Percentiles rank a stretch among this genome's conserved stretches.
These are phyloP conservation scores for Cladophialophora bantiana DNA, from an alignment of 2,329 filamentous ascomycete genomes.

Conservation along the genomic window DNA sequence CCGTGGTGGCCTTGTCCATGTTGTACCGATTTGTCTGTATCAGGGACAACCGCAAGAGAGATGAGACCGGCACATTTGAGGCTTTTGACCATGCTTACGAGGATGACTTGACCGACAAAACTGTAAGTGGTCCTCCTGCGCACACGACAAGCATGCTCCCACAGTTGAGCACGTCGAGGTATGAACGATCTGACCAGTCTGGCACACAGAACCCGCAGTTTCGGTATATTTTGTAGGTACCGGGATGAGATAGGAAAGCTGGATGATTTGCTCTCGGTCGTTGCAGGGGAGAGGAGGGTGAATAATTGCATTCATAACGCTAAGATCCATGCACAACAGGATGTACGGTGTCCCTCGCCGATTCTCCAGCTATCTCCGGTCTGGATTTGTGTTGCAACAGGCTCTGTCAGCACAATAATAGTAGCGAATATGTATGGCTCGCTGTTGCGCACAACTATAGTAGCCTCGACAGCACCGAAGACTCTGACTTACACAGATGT, in stretches of 20 bases:
- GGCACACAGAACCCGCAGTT: slow-evolving; percentile 18
- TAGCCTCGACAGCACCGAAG: too few species aligned
- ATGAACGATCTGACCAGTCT: not conserved
- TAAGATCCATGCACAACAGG: not conserved
- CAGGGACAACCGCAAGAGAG: slow-evolving; percentile 39
- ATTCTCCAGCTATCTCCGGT: too few species aligned
- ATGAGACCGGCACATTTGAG: slow-evolving; percentile 46
- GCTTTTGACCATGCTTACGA: slow-evolving; percentile 61
- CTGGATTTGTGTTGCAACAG: too few species aligned
- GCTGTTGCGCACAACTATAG: too few species aligned
- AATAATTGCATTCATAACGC: slow-evolving; percentile 16
- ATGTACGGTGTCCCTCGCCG: too few species aligned
- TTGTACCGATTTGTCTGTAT: slow-evolving; percentile 31
- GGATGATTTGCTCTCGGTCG: not conserved
- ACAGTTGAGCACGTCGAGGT: not conserved
- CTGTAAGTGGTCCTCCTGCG: slow-evolving; percentile 7
- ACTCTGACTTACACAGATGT: too few species aligned
- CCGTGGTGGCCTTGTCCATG: slow-evolving; percentile 41
- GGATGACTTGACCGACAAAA: slow-evolving; percentile 59
- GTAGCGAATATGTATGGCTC: too few species aligned
- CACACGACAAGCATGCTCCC: not conserved
- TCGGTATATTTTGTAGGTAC: slow-evolving; percentile 12
- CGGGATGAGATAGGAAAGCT: not conserved
- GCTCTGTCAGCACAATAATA: too few species aligned
- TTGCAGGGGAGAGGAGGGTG: not conserved